Evolutionary conservation across 495 filamentous ascomycete genomes (phyloP).

Genomic region (Rusavskia elegans): DNA sequence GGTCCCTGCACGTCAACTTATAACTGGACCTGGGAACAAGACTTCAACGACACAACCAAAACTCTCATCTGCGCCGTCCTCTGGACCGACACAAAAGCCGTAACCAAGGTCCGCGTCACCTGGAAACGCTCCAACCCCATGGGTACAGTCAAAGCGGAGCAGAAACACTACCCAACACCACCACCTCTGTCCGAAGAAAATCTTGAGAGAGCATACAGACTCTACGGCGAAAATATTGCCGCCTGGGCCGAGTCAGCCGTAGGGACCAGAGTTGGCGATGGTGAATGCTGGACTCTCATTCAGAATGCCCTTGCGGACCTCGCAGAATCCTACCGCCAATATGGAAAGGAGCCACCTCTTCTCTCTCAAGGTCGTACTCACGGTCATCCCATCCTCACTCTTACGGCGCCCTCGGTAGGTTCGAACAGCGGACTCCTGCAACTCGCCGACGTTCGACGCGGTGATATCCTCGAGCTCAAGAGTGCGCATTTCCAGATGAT

Average conservation of each 20-base stretch:
- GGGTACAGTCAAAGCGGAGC: conserved; percentile 19
- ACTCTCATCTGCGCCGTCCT: conserved; percentile 18
- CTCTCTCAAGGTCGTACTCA: conserved; percentile 19
- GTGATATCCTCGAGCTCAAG: conserved; percentile 25
- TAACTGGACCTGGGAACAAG: conserved; percentile 13
- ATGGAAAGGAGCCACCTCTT: conserved; percentile 18
- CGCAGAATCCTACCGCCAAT: conserved; percentile 11
- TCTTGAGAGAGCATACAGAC: conserved; percentile 6
- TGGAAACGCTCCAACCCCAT: conserved; percentile 24
- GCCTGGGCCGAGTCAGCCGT: conserved; percentile 18
- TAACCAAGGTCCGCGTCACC: conserved; percentile 20
- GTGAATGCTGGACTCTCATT: conserved; percentile 29
- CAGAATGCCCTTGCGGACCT: conserved; percentile 18
- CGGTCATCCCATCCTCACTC: conserved; percentile 20
- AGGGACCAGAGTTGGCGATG: conserved; percentile 23
- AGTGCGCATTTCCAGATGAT: conserved; percentile 16
- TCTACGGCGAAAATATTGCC: conserved; percentile 18
- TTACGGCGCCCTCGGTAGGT: conserved; percentile 5
- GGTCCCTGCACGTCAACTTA: conserved; percentile 7
- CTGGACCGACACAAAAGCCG: conserved; percentile 19
- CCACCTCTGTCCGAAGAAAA: conserved; percentile 7
- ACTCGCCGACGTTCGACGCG: conserved; percentile 17
- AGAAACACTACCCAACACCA: conserved; percentile 24
- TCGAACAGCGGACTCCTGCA: conserved; percentile 4
- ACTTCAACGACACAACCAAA: conserved; percentile 18